Evolutionary conservation across 345 rosid species (phyloP).

Genomic region (Ceriops tagal): DNA sequence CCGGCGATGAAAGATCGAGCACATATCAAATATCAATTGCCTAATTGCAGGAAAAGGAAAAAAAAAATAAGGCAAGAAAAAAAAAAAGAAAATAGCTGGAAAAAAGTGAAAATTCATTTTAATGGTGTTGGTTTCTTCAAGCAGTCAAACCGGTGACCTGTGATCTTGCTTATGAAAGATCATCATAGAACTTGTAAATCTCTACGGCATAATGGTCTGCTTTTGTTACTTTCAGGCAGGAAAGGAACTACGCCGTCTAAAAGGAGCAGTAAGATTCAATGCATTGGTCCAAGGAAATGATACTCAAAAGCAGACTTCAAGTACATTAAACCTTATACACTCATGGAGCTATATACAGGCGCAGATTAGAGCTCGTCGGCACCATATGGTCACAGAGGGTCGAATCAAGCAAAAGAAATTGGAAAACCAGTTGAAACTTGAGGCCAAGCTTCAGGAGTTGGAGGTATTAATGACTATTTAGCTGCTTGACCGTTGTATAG

Average conservation of each 20-base stretch:
- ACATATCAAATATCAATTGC: too few relatives aligned
- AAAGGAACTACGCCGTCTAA: constrained; percentile 40
- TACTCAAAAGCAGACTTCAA: constrained; percentile 51
- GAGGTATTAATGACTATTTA: constrained; percentile 37
- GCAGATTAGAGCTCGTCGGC: constrained; percentile 55
- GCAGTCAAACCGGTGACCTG: not conserved
- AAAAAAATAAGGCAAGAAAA: too few relatives aligned
- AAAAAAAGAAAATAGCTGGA: too few relatives aligned
- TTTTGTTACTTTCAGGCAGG: constrained; percentile 47
- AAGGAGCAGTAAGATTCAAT: constrained; percentile 55
- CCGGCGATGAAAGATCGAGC: too few relatives aligned
- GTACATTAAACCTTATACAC: constrained; percentile 52
- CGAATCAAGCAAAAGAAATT: constrained; percentile 57
- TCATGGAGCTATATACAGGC: constrained; percentile 74
- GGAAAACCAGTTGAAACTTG: constrained; percentile 70
- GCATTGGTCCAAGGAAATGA: constrained; percentile 47
- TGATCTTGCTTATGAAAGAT: not conserved
- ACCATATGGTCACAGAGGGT: constrained; percentile 70
- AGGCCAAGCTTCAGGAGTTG: constrained; percentile 61
- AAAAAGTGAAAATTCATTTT: too few relatives aligned
- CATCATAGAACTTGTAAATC: not conserved
- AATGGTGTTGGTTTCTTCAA: too few relatives aligned
- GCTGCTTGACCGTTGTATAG: not conserved
- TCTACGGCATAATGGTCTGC: not conserved
- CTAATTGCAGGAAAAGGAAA: too few relatives aligned